Conservation (phyloP, 2,329 filamentous ascomycete genomes). For the Coleophoma cylindrospora region DNA sequence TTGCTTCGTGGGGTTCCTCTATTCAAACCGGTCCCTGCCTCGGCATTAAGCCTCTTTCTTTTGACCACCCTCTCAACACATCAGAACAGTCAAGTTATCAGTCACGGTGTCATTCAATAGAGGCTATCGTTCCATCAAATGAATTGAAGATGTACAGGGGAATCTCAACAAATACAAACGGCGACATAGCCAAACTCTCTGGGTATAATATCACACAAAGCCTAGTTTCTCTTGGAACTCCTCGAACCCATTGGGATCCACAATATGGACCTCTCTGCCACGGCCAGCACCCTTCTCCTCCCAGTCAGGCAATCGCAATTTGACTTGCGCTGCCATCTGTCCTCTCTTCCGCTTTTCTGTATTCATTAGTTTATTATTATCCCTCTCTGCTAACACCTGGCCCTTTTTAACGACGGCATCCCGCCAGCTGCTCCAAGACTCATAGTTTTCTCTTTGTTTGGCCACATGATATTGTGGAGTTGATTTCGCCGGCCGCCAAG, state of each 20-base stretch:
- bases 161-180: constrained; percentile 22
- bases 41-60: too few relatives aligned
- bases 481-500: constrained; percentile 60
- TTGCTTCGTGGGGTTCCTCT: background rate
- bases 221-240: constrained; percentile 22
- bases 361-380: constrained; percentile 13
- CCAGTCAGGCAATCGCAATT: constrained; percentile 19
- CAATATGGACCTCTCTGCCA: constrained; percentile 23
- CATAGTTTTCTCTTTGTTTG: constrained; percentile 60
- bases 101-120: background rate
- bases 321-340: constrained; percentile 18
- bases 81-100: background rate
- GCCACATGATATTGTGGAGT: constrained; percentile 65
- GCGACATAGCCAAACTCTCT: constrained; percentile 3
- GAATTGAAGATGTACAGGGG: constrained; percentile 35
- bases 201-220: constrained; percentile 26
- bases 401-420: constrained; percentile 49
- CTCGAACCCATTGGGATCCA: constrained; percentile 23
- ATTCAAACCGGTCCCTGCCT: background rate
- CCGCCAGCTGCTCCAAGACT: constrained; percentile 55
- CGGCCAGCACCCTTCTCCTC: constrained; percentile 16
- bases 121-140: background rate
- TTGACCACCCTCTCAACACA: too few relatives aligned
- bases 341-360: constrained; percentile 12
- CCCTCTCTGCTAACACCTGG: constrained; percentile 29